A percentile compares a stretch with the other conserved stretches of the same genome.
Conservation (phyloP, 306 rosid species). For the Vicia faba region DNA sequence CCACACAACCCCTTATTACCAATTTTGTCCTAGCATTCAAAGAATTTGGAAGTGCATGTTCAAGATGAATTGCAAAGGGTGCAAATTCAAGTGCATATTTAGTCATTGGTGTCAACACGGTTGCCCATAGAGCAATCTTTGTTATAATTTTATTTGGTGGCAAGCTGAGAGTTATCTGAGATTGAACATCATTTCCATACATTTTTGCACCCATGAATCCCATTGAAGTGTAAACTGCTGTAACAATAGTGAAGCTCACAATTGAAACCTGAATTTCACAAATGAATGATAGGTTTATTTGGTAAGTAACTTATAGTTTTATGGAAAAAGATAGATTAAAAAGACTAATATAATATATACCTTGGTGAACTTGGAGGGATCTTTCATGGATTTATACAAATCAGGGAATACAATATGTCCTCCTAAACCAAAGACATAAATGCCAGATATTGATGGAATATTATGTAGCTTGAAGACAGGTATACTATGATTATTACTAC, state of each 20-base stretch:
- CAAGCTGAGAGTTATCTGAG: conserved; percentile 83
- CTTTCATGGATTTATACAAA: conserved; percentile 74
- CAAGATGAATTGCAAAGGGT: conserved; percentile 71
- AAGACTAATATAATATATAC: conserved; percentile 30
- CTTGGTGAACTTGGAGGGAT: conserved; percentile 81
- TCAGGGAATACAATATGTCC: conserved; percentile 79
- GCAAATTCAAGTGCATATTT: conserved; percentile 80
- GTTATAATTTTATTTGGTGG: conserved; percentile 50
- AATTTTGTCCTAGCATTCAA: conserved; percentile 46
- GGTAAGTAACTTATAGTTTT: no score
- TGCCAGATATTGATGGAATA: conserved; percentile 69
- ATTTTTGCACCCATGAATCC: conserved; percentile 76
- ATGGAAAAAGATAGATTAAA: background rate
- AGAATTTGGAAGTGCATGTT: conserved; percentile 53
- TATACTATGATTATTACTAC: conserved; percentile 44
- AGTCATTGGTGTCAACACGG: conserved; percentile 75
- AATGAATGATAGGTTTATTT: background rate
- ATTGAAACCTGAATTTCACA: conserved; percentile 56
- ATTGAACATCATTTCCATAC: conserved; percentile 58
- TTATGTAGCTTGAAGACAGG: conserved; percentile 55
- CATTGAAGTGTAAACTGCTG: conserved; percentile 41
- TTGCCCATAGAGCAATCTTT: conserved; percentile 75
- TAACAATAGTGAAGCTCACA: conserved; percentile 66
- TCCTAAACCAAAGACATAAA: conserved; percentile 60
- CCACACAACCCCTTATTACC: conserved; percentile 48